These are phyloP conservation scores for Penicillium italicum DNA, from an alignment of 2,329 filamentous ascomycete genomes.

Conservation along the genomic window DNA sequence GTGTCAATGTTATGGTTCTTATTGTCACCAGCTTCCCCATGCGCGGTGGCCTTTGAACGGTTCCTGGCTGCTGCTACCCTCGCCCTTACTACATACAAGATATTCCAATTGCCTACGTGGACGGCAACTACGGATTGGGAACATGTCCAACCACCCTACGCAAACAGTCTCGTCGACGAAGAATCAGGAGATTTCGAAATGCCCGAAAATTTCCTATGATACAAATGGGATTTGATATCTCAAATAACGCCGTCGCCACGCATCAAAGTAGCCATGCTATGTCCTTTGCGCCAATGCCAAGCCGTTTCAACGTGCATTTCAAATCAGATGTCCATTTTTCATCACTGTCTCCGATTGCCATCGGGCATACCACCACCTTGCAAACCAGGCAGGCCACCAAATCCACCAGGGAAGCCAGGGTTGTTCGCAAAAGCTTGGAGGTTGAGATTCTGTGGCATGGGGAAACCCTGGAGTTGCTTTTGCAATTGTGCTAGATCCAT, in stretches of 20 bases:
- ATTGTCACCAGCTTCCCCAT: slow-evolving; percentile 90
- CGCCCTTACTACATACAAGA: not conserved
- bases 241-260: slow-evolving; percentile 15
- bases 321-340: not conserved
- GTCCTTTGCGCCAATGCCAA: slow-evolving; percentile 20
- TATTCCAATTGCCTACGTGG: not conserved
- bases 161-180: not conserved
- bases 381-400: slow-evolving; percentile 33
- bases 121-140: not conserved
- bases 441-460: slow-evolving; percentile 34
- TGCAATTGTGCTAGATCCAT: slow-evolving; percentile 38
- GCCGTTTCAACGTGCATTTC: slow-evolving; percentile 9
- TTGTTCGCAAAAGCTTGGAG: slow-evolving; percentile 40
- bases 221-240: slow-evolving; percentile 14
- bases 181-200: not conserved
- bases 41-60: slow-evolving; percentile 72
- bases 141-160: not conserved
- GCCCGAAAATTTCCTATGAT: slow-evolving; percentile 13
- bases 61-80: not conserved
- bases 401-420: slow-evolving; percentile 30
- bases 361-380: slow-evolving; percentile 37
- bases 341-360: slow-evolving; percentile 55
- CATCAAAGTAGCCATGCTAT: slow-evolving; percentile 14
- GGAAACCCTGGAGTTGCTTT: slow-evolving; percentile 39
- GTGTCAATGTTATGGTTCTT: slow-evolving; percentile 77